These are phyloP conservation scores for Xylaria sp. DNA, from an alignment of 2,329 filamentous ascomycete genomes.

Conservation along the genomic window DNA sequence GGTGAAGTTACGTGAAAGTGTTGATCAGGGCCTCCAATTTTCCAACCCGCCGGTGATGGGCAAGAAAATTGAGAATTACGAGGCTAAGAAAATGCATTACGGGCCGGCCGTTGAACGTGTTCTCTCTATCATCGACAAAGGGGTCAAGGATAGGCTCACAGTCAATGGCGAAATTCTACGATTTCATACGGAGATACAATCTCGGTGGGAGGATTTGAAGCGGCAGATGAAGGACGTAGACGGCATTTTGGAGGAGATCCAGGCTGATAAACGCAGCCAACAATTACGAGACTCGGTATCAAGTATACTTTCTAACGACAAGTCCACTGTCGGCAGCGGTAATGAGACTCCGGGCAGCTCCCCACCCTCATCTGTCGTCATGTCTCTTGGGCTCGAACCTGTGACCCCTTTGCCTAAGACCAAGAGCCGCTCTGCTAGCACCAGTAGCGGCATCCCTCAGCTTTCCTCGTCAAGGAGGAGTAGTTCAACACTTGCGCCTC, in stretches of 20 bases:
- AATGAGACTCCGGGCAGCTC: constrained; percentile 77
- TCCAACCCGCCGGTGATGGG: constrained; percentile 74
- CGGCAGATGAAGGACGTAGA: constrained; percentile 82
- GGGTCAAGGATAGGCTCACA: constrained; percentile 93
- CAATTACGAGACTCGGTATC: constrained; percentile 92
- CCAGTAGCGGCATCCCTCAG: constrained; percentile 58
- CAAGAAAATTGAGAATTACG: constrained; percentile 92
- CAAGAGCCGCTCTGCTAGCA: constrained; percentile 60
- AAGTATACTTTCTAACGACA: constrained; percentile 86
- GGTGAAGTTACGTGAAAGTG: constrained; percentile 79
- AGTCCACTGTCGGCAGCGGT: constrained; percentile 74
- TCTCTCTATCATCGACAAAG: constrained; percentile 90
- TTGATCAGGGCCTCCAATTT: constrained; percentile 79
- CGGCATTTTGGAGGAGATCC: constrained; percentile 75
- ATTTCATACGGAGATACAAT: constrained; percentile 84
- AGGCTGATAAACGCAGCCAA: constrained; percentile 70
- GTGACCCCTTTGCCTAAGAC: constrained; percentile 56
- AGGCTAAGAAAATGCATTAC: constrained; percentile 94
- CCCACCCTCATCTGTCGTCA: constrained; percentile 69
- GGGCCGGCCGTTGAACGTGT: constrained; percentile 92
- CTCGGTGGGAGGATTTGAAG: constrained; percentile 82
- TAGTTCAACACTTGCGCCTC: constrained; percentile 58
- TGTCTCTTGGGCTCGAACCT: constrained; percentile 64
- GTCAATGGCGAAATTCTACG: constrained; percentile 95
- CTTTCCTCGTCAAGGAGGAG: constrained; percentile 55